Conservation (phyloP, 352 stramenopile species). For the Globisporangium sylvaticum region DNA sequence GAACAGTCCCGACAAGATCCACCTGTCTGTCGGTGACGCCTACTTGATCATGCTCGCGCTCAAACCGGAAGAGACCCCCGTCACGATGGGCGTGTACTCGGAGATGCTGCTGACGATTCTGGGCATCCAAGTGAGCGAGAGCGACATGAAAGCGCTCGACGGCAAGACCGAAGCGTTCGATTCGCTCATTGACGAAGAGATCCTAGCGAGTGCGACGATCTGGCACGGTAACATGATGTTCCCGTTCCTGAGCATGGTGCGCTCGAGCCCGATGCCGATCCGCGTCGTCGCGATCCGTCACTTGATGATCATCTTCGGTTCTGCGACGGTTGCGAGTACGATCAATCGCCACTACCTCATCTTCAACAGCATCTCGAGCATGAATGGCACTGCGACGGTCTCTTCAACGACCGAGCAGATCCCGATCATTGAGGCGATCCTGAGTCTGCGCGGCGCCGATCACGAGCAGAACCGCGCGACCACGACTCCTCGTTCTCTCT, state of each 20-base stretch:
- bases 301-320: slow-evolving; percentile 63
- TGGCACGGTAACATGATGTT: slow-evolving; percentile 72
- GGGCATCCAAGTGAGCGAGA: slow-evolving; percentile 63
- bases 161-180: slow-evolving; percentile 46
- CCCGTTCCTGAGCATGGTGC: slow-evolving; percentile 54
- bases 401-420: slow-evolving; percentile 76
- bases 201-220: slow-evolving; percentile 42
- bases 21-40: slow-evolving; percentile 71
- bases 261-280: slow-evolving; percentile 50
- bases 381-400: slow-evolving; percentile 58
- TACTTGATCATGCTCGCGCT: slow-evolving; percentile 81
- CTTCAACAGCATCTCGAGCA: slow-evolving; percentile 70
- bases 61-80: slow-evolving; percentile 55
- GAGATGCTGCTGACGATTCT: slow-evolving; percentile 75
- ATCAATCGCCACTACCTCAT: slow-evolving; percentile 79
- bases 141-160: slow-evolving; percentile 43
- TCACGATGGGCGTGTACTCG: slow-evolving; percentile 79
- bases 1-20: slow-evolving; percentile 65
- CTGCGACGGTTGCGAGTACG: slow-evolving; percentile 50
- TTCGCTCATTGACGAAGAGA: slow-evolving; percentile 53
- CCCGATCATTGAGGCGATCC: slow-evolving; percentile 72
- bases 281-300: slow-evolving; percentile 60
- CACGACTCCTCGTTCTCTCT: slow-evolving; percentile 33
- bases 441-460: slow-evolving; percentile 56
- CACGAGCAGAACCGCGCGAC: slow-evolving; percentile 19